Base-by-base conservation (phyloP, 768 basidiomycete genomes). In the Boletus rufocinnamomeus region DNA sequence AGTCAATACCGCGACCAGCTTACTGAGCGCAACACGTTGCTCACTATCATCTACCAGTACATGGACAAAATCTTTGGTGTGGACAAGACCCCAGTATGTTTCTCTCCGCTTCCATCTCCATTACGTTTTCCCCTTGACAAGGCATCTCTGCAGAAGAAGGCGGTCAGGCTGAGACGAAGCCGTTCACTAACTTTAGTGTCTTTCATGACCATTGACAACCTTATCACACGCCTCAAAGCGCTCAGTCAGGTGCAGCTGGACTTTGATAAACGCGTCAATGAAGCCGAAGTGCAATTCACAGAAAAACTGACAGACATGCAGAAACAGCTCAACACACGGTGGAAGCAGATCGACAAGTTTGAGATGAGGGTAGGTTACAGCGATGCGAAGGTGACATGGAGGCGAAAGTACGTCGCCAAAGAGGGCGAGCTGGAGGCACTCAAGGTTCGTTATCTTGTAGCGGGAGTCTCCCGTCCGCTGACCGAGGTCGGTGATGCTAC, bases 121-220 rank as follows among this genome's bases (percentile, higher is more conserved):
- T n/a, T n/a, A n/a, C n/a, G 8, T 32, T 14, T 52, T 6, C 13
- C 30, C 4, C 16, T 41, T 59, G 32, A 59, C 43, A 28, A 25
- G 7, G 17, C 17, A 2, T 6, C 9, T 47, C 27, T 58, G 40
- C 66, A 90, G 90, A 91, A 91, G 75, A 91, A 67, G 79, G 83
- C 2, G 80, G 83, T 2, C 83, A 88, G 60, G 86, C 85, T 0
- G n/a, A 94, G 71, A 92, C 93, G 0, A 95, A 94, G 67, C 93
- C 93, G 0, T 94, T 93, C 75, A 93, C 93, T 23, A 96, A 96
- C 74, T 97, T 98, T 67, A 78, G 83, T 62, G 88, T 94, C 54
- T 97, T 99, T 80, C 92, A 96, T 65, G 95, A n/a, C n/a, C n/a
- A n/a, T n/a, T n/a, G n/a, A 97, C 73, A 95, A 94, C 65, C 84